Base-by-base conservation (phyloP, 139 green algal species). In the Coelastrella sp. region DNA sequence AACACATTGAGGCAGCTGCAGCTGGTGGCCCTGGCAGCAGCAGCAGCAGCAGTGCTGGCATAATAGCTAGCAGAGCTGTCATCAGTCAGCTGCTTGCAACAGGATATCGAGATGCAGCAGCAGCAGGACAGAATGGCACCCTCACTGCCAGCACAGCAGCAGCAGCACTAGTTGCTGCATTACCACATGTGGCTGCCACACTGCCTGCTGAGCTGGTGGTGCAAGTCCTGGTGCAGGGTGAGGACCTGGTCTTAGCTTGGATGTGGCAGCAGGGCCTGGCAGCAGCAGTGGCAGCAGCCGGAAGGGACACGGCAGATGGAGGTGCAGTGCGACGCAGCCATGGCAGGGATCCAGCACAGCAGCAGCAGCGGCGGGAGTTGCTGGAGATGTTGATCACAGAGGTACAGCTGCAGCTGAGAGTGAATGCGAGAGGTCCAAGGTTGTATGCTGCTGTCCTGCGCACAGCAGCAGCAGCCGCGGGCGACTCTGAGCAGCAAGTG, bases 361-460 rank as follows among this genome's bases (percentile, higher is more conserved):
- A 61, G 19, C 16, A 8, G 68, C 32, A 71, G 83, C 83, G n/a
- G n/a, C n/a, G n/a, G 82, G 64, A 87, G 82, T 71, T 87, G 82
- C 64, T 87, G 64, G 5, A 0, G n/a, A 20, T 5, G 8, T 7
- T 87, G 2, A 64, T 87, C 4, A 23, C 47, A n/a, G 82, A 79
- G 82, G 82, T 79, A 11, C 82, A 87, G 65, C 64, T 77, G 14
- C 64, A 87, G 65, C 64, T 87, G 82, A 68, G 65, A 32, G 82
- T 87, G 14, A 87, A 87, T 78, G 68, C 77, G 16, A 17, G 61
- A 19, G 83, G 83, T n/a, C n/a, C n/a, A n/a, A n/a, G n/a, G n/a
- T n/a, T n/a, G n/a, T n/a, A n/a, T n/a, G n/a, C n/a, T n/a, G 83
- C 61, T 19, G 66, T 80, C 0, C 66, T 88, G 54, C 3, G 11